Conservation (phyloP, 2,329 filamentous ascomycete species). For the Dothideomycetes sp. region DNA sequence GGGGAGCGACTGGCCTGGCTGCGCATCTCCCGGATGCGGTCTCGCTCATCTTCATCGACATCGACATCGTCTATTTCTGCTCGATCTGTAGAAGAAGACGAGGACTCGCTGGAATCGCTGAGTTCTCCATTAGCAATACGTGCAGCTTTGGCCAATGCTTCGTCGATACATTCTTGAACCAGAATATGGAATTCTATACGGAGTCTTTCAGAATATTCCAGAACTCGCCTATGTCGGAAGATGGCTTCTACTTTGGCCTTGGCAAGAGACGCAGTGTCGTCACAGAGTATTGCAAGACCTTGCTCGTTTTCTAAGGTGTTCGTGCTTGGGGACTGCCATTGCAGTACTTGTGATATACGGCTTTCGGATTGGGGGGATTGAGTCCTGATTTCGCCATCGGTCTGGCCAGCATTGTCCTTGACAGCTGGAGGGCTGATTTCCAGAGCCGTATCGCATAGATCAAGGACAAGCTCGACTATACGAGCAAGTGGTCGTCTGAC, state of each 20-base stretch:
- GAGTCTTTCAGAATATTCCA: conserved; percentile 94
- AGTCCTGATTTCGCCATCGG: conserved; percentile 69
- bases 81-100: conserved; percentile 6
- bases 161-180: conserved; percentile 91
- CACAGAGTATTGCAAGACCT: conserved; percentile 75
- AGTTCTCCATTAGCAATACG: conserved; percentile 77
- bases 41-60: conserved; percentile 39
- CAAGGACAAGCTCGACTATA: conserved; percentile 88
- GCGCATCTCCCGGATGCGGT: conserved; percentile 38
- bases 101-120: conserved; percentile 57
- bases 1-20: conserved; percentile 5
- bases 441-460: conserved; percentile 89
- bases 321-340: conserved; percentile 91
- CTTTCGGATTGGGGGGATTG: conserved; percentile 95
- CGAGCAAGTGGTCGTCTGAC: conserved; percentile 80
- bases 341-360: conserved; percentile 82
- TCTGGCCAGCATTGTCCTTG: conserved; percentile 66
- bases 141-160: conserved; percentile 80
- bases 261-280: conserved; percentile 77
- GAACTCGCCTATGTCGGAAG: conserved; percentile 79
- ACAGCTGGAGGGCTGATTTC: conserved; percentile 92
- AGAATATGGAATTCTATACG: conserved; percentile 86
- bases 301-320: conserved; percentile 91
- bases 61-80: conserved; percentile 21
- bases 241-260: conserved; percentile 89